Evolutionary conservation across 768 basidiomycete genomes (phyloP), one percentile per base, ranked within the genome.

Genomic region (Tylopilus rubrobrunneus): DNA sequence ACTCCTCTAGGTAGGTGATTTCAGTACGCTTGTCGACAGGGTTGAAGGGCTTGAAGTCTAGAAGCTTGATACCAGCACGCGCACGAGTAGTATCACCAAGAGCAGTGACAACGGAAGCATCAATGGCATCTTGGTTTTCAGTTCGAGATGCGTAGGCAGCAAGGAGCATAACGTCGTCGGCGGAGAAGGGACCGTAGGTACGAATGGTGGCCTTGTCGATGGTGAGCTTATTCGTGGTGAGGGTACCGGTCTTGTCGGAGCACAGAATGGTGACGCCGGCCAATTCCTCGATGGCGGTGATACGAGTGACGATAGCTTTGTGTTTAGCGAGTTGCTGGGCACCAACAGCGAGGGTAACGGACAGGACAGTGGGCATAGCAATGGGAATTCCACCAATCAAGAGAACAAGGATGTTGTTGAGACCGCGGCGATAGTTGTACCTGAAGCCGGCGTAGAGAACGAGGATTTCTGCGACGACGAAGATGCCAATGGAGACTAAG

Each of bases 341-440:
- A 75, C 96, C 96, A 69, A 98, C 95, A 49, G 96, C 96, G 68
- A 98, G 92, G 21, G 96, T 98, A 76, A 98, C 96, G 52, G 94
- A 97, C 56, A 98, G 75, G 60, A 98, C 95, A 56, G 96, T 98
- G 62, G 96, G 96, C 96, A 98, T 98, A 70, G 96, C 96, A 74
- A 98, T 98, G 66, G 96, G 96, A 68, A 98, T 98, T 79, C 96
- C 96, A 80, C 96, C 96, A 74, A 98, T 98, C 83, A 98, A 82
- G 71, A 98, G 90, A 60, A 98, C 96, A 33, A 98, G 84, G 75
- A 98, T 94, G 79, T 94, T 89, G 82, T 98, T 85, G 63, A 98
- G 87, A 77, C 95, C 96, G 56, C 86, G 86, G 65, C 96, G 91
- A 78, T 98, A 98, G 48, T 66, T 72, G 79, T 90, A 98, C 53